Conservation (phyloP, 2,329 filamentous ascomycete genomes). For the Metarhizium anisopliae region DNA sequence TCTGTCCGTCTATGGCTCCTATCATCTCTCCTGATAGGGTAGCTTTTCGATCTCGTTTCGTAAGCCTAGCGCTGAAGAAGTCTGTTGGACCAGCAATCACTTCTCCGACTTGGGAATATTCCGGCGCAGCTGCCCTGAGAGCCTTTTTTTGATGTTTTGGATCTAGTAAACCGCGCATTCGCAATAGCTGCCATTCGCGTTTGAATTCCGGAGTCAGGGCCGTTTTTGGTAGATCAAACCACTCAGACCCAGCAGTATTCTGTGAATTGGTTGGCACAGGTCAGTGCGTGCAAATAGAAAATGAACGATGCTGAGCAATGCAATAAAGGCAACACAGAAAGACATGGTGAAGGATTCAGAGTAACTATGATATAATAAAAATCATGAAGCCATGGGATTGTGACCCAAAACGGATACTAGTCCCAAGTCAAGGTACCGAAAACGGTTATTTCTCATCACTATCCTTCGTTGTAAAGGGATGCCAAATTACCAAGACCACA, state of each 20-base stretch:
- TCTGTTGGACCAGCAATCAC: constrained; percentile 85
- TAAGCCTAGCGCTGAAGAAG: constrained; percentile 70
- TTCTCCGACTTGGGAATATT: constrained; percentile 82
- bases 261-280: constrained; percentile 6
- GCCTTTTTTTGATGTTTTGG: constrained; percentile 93
- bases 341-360: constrained; percentile 40
- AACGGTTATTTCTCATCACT: constrained; percentile 33
- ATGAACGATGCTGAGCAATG: neutral
- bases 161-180: constrained; percentile 83
- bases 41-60: constrained; percentile 78
- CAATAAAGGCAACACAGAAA: neutral
- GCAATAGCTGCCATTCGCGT: constrained; percentile 78
- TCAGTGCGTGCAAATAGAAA: neutral
- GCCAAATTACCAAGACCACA: neutral
- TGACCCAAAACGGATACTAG: constrained; percentile 32
- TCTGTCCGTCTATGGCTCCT: constrained; percentile 37
- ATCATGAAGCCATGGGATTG: constrained; percentile 52
- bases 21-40: constrained; percentile 83
- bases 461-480: constrained; percentile 3
- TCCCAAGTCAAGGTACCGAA: constrained; percentile 28
- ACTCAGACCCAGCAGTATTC: constrained; percentile 65
- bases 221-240: constrained; percentile 84
- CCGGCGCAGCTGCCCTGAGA: constrained; percentile 55
- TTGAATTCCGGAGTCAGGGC: constrained; percentile 77
- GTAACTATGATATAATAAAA: constrained; percentile 61